Percentiles rank a stretch among this genome's conserved stretches.
Conservation (phyloP, 441 rosid species). For the Euphorbia corollata region DNA sequence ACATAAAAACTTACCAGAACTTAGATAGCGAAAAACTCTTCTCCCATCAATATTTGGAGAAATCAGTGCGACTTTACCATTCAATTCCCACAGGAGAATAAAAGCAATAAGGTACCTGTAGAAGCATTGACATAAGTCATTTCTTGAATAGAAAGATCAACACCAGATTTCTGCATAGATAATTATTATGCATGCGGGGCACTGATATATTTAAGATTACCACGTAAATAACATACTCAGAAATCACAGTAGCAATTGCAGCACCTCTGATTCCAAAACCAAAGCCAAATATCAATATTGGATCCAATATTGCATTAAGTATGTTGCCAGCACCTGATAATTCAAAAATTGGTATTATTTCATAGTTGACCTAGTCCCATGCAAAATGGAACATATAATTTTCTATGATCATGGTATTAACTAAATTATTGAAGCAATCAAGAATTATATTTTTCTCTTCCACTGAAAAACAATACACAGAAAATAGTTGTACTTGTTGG, state of each 20-base stretch:
- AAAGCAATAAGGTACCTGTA: constrained; percentile 75
- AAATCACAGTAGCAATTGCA: constrained; percentile 81
- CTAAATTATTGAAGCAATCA: neutral
- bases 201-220: constrained; percentile 43
- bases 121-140: constrained; percentile 13
- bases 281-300: constrained; percentile 58
- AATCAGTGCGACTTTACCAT: constrained; percentile 52
- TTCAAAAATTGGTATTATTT: constrained; percentile 21
- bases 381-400: neutral
- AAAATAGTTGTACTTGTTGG: neutral
- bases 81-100: constrained; percentile 78
- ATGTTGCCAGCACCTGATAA: constrained; percentile 74
- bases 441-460: neutral
- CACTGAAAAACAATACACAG: neutral
- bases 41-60: constrained; percentile 65
- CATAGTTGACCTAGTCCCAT: neutral
- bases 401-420: neutral
- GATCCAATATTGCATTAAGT: constrained; percentile 69
- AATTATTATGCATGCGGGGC: constrained; percentile 15
- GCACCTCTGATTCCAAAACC: constrained; percentile 79
- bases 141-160: constrained; percentile 10
- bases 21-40: constrained; percentile 53
- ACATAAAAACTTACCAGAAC: constrained; percentile 51
- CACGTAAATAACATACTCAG: constrained; percentile 86
- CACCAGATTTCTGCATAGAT: constrained; percentile 8